Conservation (phyloP, 768 basidiomycete species). For the Lentinula raphanica region DNA sequence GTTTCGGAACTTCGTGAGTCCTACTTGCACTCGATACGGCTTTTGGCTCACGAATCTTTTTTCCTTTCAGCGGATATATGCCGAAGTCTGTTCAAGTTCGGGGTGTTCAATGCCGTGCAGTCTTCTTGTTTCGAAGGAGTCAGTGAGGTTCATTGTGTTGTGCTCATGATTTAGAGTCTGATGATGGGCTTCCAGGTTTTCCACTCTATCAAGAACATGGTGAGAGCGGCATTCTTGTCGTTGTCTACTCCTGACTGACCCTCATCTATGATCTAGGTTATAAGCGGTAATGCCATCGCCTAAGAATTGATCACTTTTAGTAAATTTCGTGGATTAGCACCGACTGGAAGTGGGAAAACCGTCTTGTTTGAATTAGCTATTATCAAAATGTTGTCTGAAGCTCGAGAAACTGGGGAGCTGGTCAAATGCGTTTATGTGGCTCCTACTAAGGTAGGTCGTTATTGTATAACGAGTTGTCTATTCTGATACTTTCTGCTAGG, state of each 20-base stretch:
- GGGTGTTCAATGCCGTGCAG: constrained; percentile 89
- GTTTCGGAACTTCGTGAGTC: constrained; percentile 72
- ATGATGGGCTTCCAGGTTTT: constrained; percentile 41
- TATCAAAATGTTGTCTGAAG: constrained; percentile 59
- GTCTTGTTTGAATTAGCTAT: constrained; percentile 91
- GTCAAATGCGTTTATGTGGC: constrained; percentile 87
- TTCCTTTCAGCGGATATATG: constrained; percentile 86
- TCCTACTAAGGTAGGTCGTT: constrained; percentile 69
- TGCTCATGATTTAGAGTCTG: background rate
- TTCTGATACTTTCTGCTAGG: constrained; percentile 37
- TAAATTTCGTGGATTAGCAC: constrained; percentile 55
- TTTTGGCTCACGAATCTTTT: too few species aligned
- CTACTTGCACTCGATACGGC: too few species aligned
- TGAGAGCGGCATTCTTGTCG: constrained; percentile 22
- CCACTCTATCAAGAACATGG: constrained; percentile 59
- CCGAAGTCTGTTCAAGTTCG: constrained; percentile 79
- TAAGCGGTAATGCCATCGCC: constrained; percentile 74
- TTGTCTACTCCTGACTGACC: constrained; percentile 7
- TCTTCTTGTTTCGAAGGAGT: constrained; percentile 77
- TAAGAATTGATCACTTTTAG: too few species aligned
- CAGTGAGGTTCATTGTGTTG: constrained; percentile 16
- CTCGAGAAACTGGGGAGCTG: constrained; percentile 26
- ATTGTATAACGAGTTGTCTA: background rate
- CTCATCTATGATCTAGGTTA: constrained; percentile 46
- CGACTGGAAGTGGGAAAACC: constrained; percentile 96